Percentiles rank a stretch among this genome's conserved stretches.
phyloP scores from a whole-genome alignment of 164 flowering plant genomes.

The Vitis rupestris region DNA sequence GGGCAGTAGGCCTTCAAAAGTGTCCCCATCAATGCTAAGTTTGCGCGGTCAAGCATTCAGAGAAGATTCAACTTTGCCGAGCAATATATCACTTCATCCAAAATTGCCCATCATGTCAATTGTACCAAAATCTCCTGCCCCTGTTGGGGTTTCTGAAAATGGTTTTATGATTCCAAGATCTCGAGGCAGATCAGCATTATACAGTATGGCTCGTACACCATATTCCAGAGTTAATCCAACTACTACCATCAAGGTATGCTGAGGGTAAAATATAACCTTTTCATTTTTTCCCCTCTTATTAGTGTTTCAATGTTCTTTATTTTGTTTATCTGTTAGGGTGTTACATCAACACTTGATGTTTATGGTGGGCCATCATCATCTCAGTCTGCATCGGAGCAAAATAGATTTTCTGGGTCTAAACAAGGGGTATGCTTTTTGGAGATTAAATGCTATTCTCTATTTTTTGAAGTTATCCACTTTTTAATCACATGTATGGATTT shows the following conservation, averaged over 20 bases:
- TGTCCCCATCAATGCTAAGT: slow-evolving; percentile 51
- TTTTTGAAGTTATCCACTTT: not conserved
- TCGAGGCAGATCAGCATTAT: slow-evolving; percentile 84
- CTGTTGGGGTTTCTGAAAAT: slow-evolving; percentile 38
- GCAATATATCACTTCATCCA: slow-evolving; percentile 24
- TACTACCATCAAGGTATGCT: slow-evolving; percentile 38
- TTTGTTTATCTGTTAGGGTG: slow-evolving; percentile 29
- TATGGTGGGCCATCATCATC: slow-evolving; percentile 40
- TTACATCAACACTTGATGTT: slow-evolving; percentile 23
- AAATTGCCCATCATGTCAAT: slow-evolving; percentile 37
- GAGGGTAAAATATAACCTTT: not conserved
- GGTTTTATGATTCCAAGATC: slow-evolving; percentile 60
- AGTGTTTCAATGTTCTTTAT: not conserved
- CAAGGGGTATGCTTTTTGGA: slow-evolving; percentile 37
- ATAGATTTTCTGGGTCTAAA: slow-evolving; percentile 32
- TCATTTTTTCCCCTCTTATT: not conserved
- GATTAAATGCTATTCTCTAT: not conserved
- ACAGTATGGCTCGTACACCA: slow-evolving; percentile 84
- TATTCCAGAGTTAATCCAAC: slow-evolving; percentile 52
- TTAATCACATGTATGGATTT: slow-evolving; percentile 3
- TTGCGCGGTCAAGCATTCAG: slow-evolving; percentile 37
- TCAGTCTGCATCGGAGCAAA: slow-evolving; percentile 34
- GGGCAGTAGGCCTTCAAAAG: slow-evolving; percentile 66
- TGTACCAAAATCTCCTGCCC: slow-evolving; percentile 35
- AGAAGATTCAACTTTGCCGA: slow-evolving; percentile 33